phyloP scores from a whole-genome alignment of 208 protist species.

The Trypanosoma rangeli region DNA sequence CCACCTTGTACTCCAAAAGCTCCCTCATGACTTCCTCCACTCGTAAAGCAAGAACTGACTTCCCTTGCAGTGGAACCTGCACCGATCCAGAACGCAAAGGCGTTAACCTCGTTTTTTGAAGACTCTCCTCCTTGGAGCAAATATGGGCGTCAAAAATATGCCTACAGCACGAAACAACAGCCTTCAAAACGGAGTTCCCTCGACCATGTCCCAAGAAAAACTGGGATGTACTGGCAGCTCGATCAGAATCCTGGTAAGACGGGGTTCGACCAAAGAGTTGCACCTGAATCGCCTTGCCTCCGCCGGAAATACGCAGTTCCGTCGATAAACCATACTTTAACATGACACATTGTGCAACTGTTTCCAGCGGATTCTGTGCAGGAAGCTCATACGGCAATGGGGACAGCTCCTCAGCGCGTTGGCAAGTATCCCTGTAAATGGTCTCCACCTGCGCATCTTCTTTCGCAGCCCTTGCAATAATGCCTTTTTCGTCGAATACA shows the following conservation, averaged over 20 bases:
- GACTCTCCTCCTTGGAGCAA: constrained; percentile 19
- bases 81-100: constrained; percentile 6
- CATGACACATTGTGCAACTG: constrained; percentile 29
- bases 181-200: constrained; percentile 26
- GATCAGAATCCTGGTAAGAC: background rate
- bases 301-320: constrained; percentile 24
- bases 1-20: constrained; percentile 23
- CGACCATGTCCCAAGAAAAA: constrained; percentile 32
- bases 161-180: constrained; percentile 37
- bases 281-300: constrained; percentile 24
- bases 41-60: constrained; percentile 15
- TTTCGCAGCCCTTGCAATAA: constrained; percentile 18
- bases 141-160: constrained; percentile 44
- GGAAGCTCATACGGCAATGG: constrained; percentile 17
- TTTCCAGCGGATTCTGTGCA: constrained; percentile 21
- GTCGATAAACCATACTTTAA: constrained; percentile 27
- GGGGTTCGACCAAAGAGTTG: constrained; percentile 22
- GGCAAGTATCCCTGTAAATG: constrained; percentile 23
- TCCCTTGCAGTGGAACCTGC: background rate
- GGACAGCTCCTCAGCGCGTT: constrained; percentile 4
- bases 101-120: constrained; percentile 17
- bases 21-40: constrained; percentile 23
- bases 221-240: background rate
- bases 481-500: constrained; percentile 27
- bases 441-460: constrained; percentile 15